Evolutionary conservation across 75 land plant genomes (phyloP).

Genomic region (Pseudotsuga menziesii): DNA sequence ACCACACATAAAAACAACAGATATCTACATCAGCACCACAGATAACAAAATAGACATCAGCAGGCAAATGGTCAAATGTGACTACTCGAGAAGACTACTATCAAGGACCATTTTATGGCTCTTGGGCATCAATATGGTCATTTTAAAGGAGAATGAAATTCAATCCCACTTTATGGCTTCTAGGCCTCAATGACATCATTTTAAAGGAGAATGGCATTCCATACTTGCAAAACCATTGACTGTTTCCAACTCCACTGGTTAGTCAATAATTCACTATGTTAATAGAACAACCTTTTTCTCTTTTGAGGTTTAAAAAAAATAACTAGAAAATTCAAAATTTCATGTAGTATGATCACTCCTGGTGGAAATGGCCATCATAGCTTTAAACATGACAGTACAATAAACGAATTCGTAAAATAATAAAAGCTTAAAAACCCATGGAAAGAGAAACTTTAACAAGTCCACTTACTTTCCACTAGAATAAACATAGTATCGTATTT

Average conservation of each 20-base stretch:
- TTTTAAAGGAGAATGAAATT: background rate
- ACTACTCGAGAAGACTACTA: background rate
- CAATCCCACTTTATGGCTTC: background rate
- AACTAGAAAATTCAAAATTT: background rate
- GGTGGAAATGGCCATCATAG: no score
- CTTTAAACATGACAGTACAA: no score
- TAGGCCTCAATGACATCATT: background rate
- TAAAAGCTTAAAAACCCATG: background rate
- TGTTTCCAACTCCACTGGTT: background rate
- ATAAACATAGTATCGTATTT: background rate
- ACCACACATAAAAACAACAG: background rate
- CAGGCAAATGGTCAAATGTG: background rate
- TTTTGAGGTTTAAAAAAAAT: background rate
- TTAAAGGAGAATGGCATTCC: background rate
- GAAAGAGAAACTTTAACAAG: background rate
- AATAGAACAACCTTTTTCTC: background rate
- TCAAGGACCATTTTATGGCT: background rate
- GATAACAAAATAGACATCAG: background rate
- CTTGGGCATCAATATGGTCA: background rate
- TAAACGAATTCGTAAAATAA: background rate
- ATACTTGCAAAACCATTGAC: no score
- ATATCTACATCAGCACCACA: background rate
- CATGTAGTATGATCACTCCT: no score
- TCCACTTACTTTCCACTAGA: background rate
- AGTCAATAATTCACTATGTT: background rate